phyloP scores from a whole-genome alignment of 1,284 basidiomycete genomes.

The Ustilago lituana region DNA sequence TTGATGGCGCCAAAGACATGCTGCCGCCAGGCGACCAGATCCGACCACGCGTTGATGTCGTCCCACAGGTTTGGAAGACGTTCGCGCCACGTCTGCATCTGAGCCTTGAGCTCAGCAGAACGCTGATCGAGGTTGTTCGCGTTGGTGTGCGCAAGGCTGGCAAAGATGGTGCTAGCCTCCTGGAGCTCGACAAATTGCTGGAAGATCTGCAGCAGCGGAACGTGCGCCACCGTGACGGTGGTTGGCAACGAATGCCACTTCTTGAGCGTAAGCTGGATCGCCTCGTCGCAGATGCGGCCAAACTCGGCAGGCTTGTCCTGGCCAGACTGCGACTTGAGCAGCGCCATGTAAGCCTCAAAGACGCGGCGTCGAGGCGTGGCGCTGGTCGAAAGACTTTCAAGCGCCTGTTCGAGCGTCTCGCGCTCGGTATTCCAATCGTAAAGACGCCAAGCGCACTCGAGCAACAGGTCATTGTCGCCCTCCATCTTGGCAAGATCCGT shows the following conservation, averaged over 20 bases:
- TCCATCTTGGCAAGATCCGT: slow-evolving; percentile 82
- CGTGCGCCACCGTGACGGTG: slow-evolving; percentile 87
- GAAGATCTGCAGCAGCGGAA: slow-evolving; percentile 95
- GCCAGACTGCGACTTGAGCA: slow-evolving; percentile 72
- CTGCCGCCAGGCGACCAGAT: slow-evolving; percentile 96
- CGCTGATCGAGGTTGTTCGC: slow-evolving; percentile 92
- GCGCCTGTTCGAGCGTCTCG: slow-evolving; percentile 84
- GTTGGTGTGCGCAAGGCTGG: slow-evolving; percentile 85
- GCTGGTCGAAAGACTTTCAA: slow-evolving; percentile 82
- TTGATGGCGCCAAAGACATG: slow-evolving; percentile 92
- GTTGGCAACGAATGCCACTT: slow-evolving; percentile 93
- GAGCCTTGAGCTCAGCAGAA: slow-evolving; percentile 87
- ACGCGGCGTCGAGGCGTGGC: slow-evolving; percentile 92
- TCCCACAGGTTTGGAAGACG: slow-evolving; percentile 94
- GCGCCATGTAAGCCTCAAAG: slow-evolving; percentile 92
- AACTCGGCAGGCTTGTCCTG: slow-evolving; percentile 63
- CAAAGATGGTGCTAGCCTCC: slow-evolving; percentile 84
- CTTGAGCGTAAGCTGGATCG: slow-evolving; percentile 92
- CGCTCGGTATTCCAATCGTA: slow-evolving; percentile 85
- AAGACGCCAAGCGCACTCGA: slow-evolving; percentile 95
- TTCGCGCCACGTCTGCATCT: slow-evolving; percentile 83
- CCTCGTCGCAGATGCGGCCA: slow-evolving; percentile 83
- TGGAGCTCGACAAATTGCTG: slow-evolving; percentile 98
- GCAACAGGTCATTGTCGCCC: slow-evolving; percentile 87
- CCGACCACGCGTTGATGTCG: slow-evolving; percentile 98